Evolutionary conservation across 2,329 filamentous ascomycete species (phyloP), one percentile per base, ranked within the genome.

Genomic region (Raffaelea deltoideospora): DNA sequence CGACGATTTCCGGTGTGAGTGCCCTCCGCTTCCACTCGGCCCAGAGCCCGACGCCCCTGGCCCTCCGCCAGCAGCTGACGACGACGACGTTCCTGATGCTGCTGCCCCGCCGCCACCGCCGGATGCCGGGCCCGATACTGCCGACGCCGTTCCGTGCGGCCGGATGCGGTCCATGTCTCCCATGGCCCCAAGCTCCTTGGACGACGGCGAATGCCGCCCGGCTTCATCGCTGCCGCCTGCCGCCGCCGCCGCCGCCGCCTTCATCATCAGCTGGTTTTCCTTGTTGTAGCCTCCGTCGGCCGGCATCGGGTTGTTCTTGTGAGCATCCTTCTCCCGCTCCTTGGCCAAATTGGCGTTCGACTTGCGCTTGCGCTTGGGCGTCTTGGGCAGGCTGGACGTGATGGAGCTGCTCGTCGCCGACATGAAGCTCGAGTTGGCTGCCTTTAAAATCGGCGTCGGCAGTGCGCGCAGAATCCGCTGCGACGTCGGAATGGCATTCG

Each of bases 371-470:
- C 75, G 65, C 33, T 72, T 64, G 9, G 69, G 63, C 18, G 67
- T 67, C 53, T 79, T 84, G 2, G 81, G 81, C 5, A 87, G 61
- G 32, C 78, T 85, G 37, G 76, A 82, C 0, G 81, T 83, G 43
- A 94, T 77, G 43, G 81, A 88, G 34, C 80, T 84, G 53, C 82
- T 92, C 0, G 87, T 94, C 4, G 86, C 82, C 20, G 77, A 82
- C 76, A 98, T 88, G 59, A 96, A 95, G 41, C 81, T 87, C 31
- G 86, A 90, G 56, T 96, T 98, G 37, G 90, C 90, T 1, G 87
- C 87, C 55, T 87, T 94, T 26, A 98, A 67, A 26, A 98, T 77
- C 0, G 90, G 83, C 0, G 87, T 88, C 0, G 90, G 90, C 0
- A 98, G 65, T 0, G 86, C 85, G 18, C 90, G 77, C 3, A 98